These are phyloP conservation scores for Xylaria sp. DNA, from an alignment of 2,329 filamentous ascomycete species.

Conservation along the genomic window DNA sequence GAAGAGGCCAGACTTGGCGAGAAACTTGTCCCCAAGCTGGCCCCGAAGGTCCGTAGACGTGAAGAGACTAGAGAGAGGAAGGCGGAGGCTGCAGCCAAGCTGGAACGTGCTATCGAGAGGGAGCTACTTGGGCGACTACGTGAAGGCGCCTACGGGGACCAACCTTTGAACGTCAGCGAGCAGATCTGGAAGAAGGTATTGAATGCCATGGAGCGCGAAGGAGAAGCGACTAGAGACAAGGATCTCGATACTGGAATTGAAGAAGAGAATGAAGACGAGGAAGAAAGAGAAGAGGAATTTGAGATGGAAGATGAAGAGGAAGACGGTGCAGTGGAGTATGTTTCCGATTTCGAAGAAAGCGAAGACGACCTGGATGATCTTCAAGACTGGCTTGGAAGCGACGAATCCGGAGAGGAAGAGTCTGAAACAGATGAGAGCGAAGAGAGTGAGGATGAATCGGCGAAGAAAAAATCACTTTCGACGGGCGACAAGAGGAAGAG, in stretches of 20 bases:
- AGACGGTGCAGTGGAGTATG: slow-evolving; percentile 86
- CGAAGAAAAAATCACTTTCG: slow-evolving; percentile 56
- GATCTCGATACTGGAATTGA: slow-evolving; percentile 89
- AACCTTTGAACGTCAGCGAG: slow-evolving; percentile 94
- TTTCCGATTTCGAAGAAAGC: slow-evolving; percentile 88
- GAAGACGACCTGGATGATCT: slow-evolving; percentile 83
- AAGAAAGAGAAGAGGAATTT: slow-evolving; percentile 69
- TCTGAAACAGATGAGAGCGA: slow-evolving; percentile 68
- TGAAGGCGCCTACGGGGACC: slow-evolving; percentile 92
- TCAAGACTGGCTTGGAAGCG: slow-evolving; percentile 91
- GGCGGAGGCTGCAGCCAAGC: slow-evolving; percentile 85
- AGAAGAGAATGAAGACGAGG: slow-evolving; percentile 73
- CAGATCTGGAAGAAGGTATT: slow-evolving; percentile 98
- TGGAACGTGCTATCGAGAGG: slow-evolving; percentile 94
- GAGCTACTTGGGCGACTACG: slow-evolving; percentile 91
- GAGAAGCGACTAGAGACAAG: slow-evolving; percentile 83
- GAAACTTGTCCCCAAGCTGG: slow-evolving; percentile 85
- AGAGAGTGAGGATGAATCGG: slow-evolving; percentile 61
- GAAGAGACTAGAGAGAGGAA: slow-evolving; percentile 81
- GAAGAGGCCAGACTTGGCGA: slow-evolving; percentile 92
- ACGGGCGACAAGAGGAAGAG: slow-evolving; percentile 61
- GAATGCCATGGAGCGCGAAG: slow-evolving; percentile 85
- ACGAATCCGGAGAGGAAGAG: slow-evolving; percentile 67
- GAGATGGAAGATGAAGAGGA: slow-evolving; percentile 68
- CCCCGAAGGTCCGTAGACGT: slow-evolving; percentile 85